phyloP scores from a whole-genome alignment of 169 alveolate species.

The Amoebophrya sp. region DNA sequence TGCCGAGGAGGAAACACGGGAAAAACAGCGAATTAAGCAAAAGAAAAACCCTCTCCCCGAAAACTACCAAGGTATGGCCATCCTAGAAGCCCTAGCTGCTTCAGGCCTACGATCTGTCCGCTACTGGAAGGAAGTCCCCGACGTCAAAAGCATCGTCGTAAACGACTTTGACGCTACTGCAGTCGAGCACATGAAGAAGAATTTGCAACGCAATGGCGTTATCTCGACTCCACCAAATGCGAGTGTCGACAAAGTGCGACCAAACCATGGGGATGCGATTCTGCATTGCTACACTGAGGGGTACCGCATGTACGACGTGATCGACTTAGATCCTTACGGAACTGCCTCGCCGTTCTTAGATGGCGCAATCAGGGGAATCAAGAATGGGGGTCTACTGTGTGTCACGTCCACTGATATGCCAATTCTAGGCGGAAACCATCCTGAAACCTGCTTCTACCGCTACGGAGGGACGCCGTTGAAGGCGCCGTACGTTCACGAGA shows the following conservation, averaged over 20 bases:
- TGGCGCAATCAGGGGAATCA: constrained; percentile 67
- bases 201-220: constrained; percentile 64
- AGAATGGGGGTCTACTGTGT: constrained; percentile 67
- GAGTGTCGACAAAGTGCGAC: constrained; percentile 15
- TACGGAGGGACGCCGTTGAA: constrained; percentile 80
- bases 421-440: constrained; percentile 77
- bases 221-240: constrained; percentile 15
- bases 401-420: constrained; percentile 87
- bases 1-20: not conserved
- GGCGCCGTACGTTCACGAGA: constrained; percentile 75
- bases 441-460: constrained; percentile 76
- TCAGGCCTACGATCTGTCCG: constrained; percentile 79
- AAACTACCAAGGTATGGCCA: constrained; percentile 21
- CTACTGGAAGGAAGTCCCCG: constrained; percentile 66
- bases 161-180: constrained; percentile 80
- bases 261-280: constrained; percentile 22
- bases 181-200: constrained; percentile 63
- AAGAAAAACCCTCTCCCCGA: not conserved
- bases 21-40: not conserved
- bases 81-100: constrained; percentile 73
- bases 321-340: constrained; percentile 90
- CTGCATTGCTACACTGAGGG: constrained; percentile 23
- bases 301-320: constrained; percentile 56
- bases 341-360: constrained; percentile 80
- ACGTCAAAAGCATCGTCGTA: constrained; percentile 58